Base-by-base conservation (phyloP, 331 rosid species). In the Cydonia oblonga region DNA sequence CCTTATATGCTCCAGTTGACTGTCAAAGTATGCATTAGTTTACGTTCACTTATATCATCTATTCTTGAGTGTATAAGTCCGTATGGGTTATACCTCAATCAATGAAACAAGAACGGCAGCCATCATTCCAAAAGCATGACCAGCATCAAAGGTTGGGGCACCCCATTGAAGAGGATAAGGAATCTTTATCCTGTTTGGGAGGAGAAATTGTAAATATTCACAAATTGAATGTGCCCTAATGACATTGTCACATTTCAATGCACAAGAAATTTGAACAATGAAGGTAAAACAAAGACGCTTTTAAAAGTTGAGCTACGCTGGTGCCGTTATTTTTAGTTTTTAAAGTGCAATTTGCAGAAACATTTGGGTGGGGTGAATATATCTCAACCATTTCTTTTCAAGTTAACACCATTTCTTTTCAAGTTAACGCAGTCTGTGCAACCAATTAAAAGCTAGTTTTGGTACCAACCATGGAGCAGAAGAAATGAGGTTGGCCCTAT, bases 81-180 rank as follows among this genome's bases (percentile, higher is more conserved):
- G 2, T 28, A 38, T 15, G 59, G 66, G 40, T 29, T 26, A 58
- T 83, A 95, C 99, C 99, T 95, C 99, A 72, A 95, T 82, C 81
- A 95, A 82, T 72, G 99, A 91, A 82, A 95, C 99, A 58, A 95
- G 82, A 76, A 86, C 97, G 69, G 97, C 97, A 71, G 97, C 97
- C 92, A 87, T 91, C 99, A 95, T 95, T 68, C 89, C 93, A 61
- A 95, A 95, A 64, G 96, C 88, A 85, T 95, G 97, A 26, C 99
- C 97, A 23, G 84, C 96, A 75, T 90, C 78, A 75, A 95, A 95
- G 75, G 97, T 95, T 40, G 99, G 99, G 71, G 96, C 96, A 72
- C 97, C 96, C 99, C 99, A 95, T 72, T 95, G 87, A 77, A 91
- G 87, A 84, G 99, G 99, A 72, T 90, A 95, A 70, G 99, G 99